A percentile compares a stretch with the other conserved stretches of the same genome.
phyloP scores from a whole-genome alignment of 257 asterid species.

The Leonotis leonurus region DNA sequence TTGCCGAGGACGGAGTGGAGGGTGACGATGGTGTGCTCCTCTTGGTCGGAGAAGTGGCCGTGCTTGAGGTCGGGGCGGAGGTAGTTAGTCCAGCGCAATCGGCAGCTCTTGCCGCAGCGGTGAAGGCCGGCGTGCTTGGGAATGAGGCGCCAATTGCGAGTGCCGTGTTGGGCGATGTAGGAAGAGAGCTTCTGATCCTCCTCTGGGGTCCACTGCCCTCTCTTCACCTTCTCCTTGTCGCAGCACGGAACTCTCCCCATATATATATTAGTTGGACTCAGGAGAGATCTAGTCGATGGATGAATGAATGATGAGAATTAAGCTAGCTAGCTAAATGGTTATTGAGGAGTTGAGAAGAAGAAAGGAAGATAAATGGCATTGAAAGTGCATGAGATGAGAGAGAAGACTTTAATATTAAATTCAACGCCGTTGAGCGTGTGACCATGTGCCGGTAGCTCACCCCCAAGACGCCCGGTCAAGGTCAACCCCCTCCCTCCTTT shows the following conservation, averaged over 20 bases:
- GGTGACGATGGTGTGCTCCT: conserved; percentile 83
- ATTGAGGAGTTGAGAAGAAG: background rate
- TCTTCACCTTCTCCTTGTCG: conserved; percentile 80
- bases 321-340: conserved; percentile 10
- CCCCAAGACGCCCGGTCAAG: conserved; percentile 81
- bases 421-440: conserved; percentile 96
- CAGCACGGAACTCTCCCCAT: conserved; percentile 96
- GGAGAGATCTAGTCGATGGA: background rate
- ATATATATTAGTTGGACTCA: background rate
- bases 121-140: conserved; percentile 95
- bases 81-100: conserved; percentile 91
- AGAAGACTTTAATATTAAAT: conserved; percentile 62
- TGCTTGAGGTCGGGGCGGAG: conserved; percentile 96
- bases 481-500: conserved; percentile 3
- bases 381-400: conserved; percentile 80
- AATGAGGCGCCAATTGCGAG: conserved; percentile 95
- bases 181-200: conserved; percentile 94
- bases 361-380: too few relatives aligned
- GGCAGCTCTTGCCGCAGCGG: conserved; percentile 90
- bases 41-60: conserved; percentile 84
- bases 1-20: conserved; percentile 93
- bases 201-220: conserved; percentile 97
- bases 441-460: conserved; percentile 77
- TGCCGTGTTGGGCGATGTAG: conserved; percentile 89
- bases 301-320: background rate